phyloP scores from a whole-genome alignment of 2,329 filamentous ascomycete genomes.

The Colletotrichum sidae region DNA sequence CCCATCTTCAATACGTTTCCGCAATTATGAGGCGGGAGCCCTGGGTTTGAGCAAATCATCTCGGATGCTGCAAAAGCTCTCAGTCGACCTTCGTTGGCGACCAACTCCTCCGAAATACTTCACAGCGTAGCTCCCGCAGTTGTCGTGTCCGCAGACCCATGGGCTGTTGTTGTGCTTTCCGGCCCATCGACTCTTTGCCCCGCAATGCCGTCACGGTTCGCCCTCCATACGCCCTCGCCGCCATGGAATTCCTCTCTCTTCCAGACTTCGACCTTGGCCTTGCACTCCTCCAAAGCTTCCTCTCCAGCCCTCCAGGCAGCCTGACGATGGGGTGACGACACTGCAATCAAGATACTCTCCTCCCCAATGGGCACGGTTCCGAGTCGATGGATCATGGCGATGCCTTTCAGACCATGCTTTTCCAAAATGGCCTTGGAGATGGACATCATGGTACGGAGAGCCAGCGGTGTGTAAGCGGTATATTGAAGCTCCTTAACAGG shows the following conservation, averaged over 20 bases:
- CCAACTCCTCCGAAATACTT: too few relatives aligned
- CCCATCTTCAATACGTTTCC: too few relatives aligned
- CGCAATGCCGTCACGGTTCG: conserved; percentile 79
- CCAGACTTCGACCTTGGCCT: conserved; percentile 92
- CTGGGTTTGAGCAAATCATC: too few relatives aligned
- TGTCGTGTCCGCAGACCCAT: too few relatives aligned
- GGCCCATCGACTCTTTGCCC: conserved; percentile 58
- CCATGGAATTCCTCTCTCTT: conserved; percentile 89
- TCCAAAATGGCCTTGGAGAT: conserved; percentile 69
- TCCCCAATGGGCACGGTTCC: conserved; percentile 90
- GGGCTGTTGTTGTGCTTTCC: too few relatives aligned
- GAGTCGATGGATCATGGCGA: conserved; percentile 86
- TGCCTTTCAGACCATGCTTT: conserved; percentile 75
- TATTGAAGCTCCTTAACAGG: conserved; percentile 82
- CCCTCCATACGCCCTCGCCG: conserved; percentile 85
- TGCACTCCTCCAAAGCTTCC: conserved; percentile 88
- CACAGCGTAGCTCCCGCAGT: too few relatives aligned
- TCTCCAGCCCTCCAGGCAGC: conserved; percentile 91
- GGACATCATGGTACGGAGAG: conserved; percentile 74
- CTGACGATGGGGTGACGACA: conserved; percentile 84
- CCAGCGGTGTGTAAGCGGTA: conserved; percentile 77
- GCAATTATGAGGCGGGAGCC: too few relatives aligned
- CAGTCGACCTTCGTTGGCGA: too few relatives aligned
- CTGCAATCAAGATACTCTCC: conserved; percentile 91
- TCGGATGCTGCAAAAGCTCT: too few relatives aligned